Evolutionary conservation across 306 rosid genomes (phyloP).

Genomic region (Aeschynomene evenia): DNA sequence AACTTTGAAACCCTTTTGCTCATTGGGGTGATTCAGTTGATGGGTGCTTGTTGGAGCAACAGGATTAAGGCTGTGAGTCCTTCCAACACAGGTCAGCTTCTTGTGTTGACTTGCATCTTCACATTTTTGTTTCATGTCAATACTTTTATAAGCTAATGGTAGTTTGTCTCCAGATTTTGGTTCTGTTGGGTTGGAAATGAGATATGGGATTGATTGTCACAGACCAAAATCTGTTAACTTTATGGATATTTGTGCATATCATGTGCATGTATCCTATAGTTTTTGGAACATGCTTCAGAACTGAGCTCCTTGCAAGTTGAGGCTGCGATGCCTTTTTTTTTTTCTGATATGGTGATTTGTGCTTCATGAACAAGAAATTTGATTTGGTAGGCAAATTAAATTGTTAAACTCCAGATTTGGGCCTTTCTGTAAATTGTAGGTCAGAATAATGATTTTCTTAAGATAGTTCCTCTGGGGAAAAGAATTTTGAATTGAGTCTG

Average conservation of each 20-base stretch:
- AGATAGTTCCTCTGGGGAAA: neutral
- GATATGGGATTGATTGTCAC: neutral
- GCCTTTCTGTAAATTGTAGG: neutral
- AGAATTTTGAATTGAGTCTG: neutral
- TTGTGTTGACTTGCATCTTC: constrained; percentile 5
- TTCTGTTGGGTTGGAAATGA: constrained; percentile 8
- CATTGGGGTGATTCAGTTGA: constrained; percentile 43
- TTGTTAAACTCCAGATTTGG: constrained; percentile 19
- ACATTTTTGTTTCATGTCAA: neutral
- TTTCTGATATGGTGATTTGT: constrained; percentile 19
- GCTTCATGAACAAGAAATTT: neutral
- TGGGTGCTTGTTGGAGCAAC: constrained; percentile 96
- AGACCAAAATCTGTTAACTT: constrained; percentile 28
- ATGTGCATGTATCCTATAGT: constrained; percentile 1
- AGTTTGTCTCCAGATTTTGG: neutral
- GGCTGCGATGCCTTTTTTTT: constrained; percentile 26
- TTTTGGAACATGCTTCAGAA: constrained; percentile 24
- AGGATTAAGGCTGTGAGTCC: constrained; percentile 68
- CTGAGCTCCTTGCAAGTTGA: constrained; percentile 32
- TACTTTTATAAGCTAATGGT: constrained; percentile 5
- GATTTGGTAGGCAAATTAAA: constrained; percentile 2
- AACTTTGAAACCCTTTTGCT: constrained; percentile 12
- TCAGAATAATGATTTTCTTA: constrained; percentile 2
- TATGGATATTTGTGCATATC: constrained; percentile 13
- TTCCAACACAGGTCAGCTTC: constrained; percentile 59